These are phyloP conservation scores for Claviceps spartinae DNA, from an alignment of 2,329 filamentous ascomycete species.

Conservation along the genomic window DNA sequence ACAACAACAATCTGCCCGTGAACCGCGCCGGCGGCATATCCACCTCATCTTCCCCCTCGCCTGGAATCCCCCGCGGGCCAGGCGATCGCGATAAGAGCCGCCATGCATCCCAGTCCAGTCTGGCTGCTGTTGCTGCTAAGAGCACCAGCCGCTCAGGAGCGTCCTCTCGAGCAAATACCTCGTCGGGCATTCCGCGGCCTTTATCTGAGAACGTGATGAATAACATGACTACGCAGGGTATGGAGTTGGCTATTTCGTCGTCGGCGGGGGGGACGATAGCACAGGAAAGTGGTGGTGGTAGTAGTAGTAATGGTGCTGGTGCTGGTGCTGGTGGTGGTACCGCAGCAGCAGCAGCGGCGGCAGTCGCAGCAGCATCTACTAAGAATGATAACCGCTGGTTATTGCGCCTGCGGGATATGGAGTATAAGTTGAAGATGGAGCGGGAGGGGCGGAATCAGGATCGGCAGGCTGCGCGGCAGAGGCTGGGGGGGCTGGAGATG, in stretches of 20 bases:
- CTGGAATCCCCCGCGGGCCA: slow-evolving; percentile 37
- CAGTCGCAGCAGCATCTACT: slow-evolving; percentile 2
- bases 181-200: slow-evolving; percentile 14
- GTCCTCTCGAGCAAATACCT: slow-evolving; percentile 18
- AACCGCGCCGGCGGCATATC: slow-evolving; percentile 11
- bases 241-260: slow-evolving; percentile 16
- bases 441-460: slow-evolving; percentile 76
- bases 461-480: slow-evolving; percentile 65
- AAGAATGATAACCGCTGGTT: slow-evolving; percentile 63
- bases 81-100: slow-evolving; percentile 33
- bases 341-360: slow-evolving; percentile 8
- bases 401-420: slow-evolving; percentile 71
- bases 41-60: slow-evolving; percentile 31
- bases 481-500: slow-evolving; percentile 60
- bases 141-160: slow-evolving; percentile 17
- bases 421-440: slow-evolving; percentile 79
- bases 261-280: neutral
- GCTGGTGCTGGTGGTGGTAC: neutral
- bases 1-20: slow-evolving; percentile 12
- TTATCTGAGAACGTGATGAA: slow-evolving; percentile 10
- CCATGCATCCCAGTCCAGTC: slow-evolving; percentile 15
- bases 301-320: too few species aligned
- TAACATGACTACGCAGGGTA: slow-evolving; percentile 5
- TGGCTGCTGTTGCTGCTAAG: slow-evolving; percentile 6
- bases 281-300: neutral